Evolutionary conservation across 2,329 filamentous ascomycete species (phyloP).

Genomic region (Xylaria sp.): DNA sequence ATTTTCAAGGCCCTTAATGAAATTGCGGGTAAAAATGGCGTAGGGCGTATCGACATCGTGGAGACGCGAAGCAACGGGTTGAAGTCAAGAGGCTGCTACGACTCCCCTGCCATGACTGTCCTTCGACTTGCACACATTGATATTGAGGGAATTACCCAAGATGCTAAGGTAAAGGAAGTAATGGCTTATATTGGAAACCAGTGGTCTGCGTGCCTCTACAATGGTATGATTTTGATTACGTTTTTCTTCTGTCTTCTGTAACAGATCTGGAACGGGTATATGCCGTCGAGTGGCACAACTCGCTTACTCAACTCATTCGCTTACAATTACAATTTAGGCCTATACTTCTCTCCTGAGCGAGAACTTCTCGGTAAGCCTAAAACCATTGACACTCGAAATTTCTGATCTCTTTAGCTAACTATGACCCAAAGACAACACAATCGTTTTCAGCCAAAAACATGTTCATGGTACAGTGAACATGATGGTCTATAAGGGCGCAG

Average conservation of each 20-base stretch:
- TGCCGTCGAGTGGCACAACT: too few relatives aligned
- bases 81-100: constrained; percentile 73
- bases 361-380: constrained; percentile 59
- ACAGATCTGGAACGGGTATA: too few relatives aligned
- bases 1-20: constrained; percentile 78
- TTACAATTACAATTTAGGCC: too few relatives aligned
- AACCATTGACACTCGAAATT: constrained; percentile 10
- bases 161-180: constrained; percentile 67
- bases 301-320: too few relatives aligned
- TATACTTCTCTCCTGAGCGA: constrained; percentile 66
- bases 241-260: too few relatives aligned
- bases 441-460: constrained; percentile 68
- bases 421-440: constrained; percentile 62
- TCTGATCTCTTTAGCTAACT: neutral
- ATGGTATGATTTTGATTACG: constrained; percentile 58
- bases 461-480: constrained; percentile 55
- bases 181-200: constrained; percentile 68
- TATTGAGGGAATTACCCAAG: constrained; percentile 67
- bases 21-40: constrained; percentile 56
- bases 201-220: constrained; percentile 63
- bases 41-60: constrained; percentile 85
- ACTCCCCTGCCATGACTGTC: constrained; percentile 44
- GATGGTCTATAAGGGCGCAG: constrained; percentile 56
- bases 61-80: constrained; percentile 11
- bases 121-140: constrained; percentile 60